Base-by-base conservation (phyloP, 768 basidiomycete species). In the Tricholoma terreum region DNA sequence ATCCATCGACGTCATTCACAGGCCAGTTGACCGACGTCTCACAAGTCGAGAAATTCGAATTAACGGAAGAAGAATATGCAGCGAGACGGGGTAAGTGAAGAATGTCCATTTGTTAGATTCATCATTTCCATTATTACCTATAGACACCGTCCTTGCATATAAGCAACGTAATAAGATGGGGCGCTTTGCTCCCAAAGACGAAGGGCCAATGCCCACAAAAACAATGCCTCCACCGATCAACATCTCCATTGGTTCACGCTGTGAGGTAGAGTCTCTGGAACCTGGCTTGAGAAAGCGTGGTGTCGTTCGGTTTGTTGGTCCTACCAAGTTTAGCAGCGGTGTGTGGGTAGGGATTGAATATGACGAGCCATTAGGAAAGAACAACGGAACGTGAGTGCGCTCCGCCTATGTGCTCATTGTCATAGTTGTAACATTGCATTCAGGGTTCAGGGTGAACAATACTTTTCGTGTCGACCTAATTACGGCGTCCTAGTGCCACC, bases 321-420 rank as follows among this genome's bases (percentile, higher is more conserved):
- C 75, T 35, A 92, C 94, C 0, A 78, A 80, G 55, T 97, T 98
- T 66, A 84, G 83, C 9, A 82, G 79, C 57, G 82, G 87, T 0
- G 71, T 84, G 0, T 98, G 95, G 95, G 82, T 98, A 1, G 96
- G 96, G 0, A 78, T 98, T 17, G 92, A 96, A 69, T 92, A 94
- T 66, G 96, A 98, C 67, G 96, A 98, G 65, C 95, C 96, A 3
- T 79, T 92, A 21, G 96, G 96, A 10, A 98, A 95, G 75, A 94
- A 95, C 60, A 90, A 98, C 69, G 96, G 96, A 63, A 87, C 86
- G 94, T 96, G 68, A 74, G 94, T 85, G 8, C 14, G 40, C 55
- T 52, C 54, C 50, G 49, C 31, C 43, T 52, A 55, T 55, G 45
- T 2, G 12, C 30, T n/a, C n/a, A 31, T 8, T 4, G n/a, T 3